phyloP scores from a whole-genome alignment of 805 yeast genomes.

The Yarrowia sp. region DNA sequence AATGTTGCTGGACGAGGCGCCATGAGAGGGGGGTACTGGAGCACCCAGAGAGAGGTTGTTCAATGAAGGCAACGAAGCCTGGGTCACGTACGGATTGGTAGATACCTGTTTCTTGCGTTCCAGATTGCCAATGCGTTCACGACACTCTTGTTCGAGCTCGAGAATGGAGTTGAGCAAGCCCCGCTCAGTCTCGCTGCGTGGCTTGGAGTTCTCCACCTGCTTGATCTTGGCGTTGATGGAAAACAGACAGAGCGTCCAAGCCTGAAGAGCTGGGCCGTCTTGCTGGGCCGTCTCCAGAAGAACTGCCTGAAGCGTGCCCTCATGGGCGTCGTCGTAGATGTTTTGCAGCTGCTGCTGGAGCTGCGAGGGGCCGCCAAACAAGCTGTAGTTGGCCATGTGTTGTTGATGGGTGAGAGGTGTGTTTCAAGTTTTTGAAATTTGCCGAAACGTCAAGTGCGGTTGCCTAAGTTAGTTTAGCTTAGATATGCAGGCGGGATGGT shows the following conservation, averaged over 20 bases:
- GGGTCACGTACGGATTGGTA: constrained; percentile 35
- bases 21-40: neutral
- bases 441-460: constrained; percentile 14
- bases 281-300: constrained; percentile 42
- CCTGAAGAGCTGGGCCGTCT: constrained; percentile 38
- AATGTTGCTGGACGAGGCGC: constrained; percentile 16
- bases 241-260: constrained; percentile 42
- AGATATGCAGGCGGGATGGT: constrained; percentile 22
- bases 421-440: neutral
- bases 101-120: constrained; percentile 30
- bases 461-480: constrained; percentile 21
- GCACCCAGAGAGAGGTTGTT: constrained; percentile 5
- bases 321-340: constrained; percentile 45
- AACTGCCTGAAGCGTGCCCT: constrained; percentile 43
- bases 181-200: constrained; percentile 39
- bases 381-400: constrained; percentile 25
- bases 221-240: constrained; percentile 39
- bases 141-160: constrained; percentile 44
- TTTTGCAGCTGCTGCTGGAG: constrained; percentile 37
- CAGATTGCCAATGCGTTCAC: constrained; percentile 39
- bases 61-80: constrained; percentile 7
- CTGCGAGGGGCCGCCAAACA: constrained; percentile 26
- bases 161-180: constrained; percentile 40
- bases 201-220: constrained; percentile 37
- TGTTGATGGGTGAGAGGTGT: neutral